A percentile compares a stretch with the other conserved stretches of the same genome.
Evolutionary conservation across 805 yeast species (phyloP).

Genomic region (Blastobotrys terrestris): DNA sequence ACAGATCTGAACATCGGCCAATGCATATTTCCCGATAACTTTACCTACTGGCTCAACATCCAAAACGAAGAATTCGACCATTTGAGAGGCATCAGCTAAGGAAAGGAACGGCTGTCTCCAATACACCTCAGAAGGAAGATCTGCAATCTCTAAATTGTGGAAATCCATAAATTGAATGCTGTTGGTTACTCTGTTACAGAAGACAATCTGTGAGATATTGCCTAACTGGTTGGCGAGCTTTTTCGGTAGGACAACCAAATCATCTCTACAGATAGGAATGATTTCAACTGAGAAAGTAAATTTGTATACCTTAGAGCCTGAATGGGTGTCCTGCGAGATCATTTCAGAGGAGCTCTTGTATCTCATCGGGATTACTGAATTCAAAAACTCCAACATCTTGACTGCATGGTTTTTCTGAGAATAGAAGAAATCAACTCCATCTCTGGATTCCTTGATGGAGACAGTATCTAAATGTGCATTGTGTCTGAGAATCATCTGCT

Average conservation of each 20-base stretch:
- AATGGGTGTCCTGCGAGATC: conserved; percentile 81
- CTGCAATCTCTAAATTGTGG: conserved; percentile 68
- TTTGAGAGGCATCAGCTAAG: conserved; percentile 54
- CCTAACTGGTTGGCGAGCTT: conserved; percentile 77
- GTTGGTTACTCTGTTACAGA: conserved; percentile 77
- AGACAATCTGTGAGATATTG: conserved; percentile 67
- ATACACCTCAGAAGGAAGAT: conserved; percentile 59
- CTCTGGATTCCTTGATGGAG: conserved; percentile 80
- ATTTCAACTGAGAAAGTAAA: conserved; percentile 86
- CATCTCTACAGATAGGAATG: conserved; percentile 92
- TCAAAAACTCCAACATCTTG: conserved; percentile 84
- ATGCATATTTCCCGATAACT: conserved; percentile 65
- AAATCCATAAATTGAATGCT: conserved; percentile 79
- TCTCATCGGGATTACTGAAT: conserved; percentile 74
- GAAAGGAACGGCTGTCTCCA: conserved; percentile 78
- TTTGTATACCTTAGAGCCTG: conserved; percentile 81
- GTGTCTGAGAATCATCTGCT: conserved; percentile 84
- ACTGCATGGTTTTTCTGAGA: conserved; percentile 83
- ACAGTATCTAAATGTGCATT: conserved; percentile 90
- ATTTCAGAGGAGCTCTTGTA: conserved; percentile 81
- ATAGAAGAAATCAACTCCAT: conserved; percentile 89
- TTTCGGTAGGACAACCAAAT: conserved; percentile 78
- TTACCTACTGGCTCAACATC: conserved; percentile 90
- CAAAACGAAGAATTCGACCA: conserved; percentile 76
- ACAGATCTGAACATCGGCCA: conserved; percentile 81